Base-by-base conservation (phyloP, 805 yeast species). In the Yamadazyma insecticola region DNA sequence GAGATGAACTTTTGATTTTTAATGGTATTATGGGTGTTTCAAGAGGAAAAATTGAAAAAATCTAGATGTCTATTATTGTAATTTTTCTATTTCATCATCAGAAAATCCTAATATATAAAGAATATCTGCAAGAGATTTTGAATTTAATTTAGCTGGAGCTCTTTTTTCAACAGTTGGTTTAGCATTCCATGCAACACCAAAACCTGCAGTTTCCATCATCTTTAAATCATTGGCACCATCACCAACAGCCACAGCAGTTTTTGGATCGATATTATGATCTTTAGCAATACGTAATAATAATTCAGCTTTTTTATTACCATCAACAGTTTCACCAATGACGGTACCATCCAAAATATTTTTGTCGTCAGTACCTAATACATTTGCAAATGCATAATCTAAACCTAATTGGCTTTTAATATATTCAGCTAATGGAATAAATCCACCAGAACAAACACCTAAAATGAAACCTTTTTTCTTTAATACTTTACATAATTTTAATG, bases 121-220 rank as follows among this genome's bases (percentile, higher is more conserved):
- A 2, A 83, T 69, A 54, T 90, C 96, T 39, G 66, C 65, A 53
- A 92, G 69, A 4, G 82, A 67, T n/a, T 69, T 63, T 0, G 90
- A 67, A 53, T 92, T 92, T 41, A 92, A 66, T 38, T 83, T 71
- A 25, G 85, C 70, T 13, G 96, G 96, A 0, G 98, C 97, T 43
- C 67, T 63, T 36, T 60, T 53, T 55, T 88, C 97, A 2, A 92
- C 98, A 41, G 71, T 78, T 14, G 97, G 97, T 55, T 92, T 92
- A 13, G 97, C 99, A 53, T 87, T 84, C 94, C 96, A 92, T 0
- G 98, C 98, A 32, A 92, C 69, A 13, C 98, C 98, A 53, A 77
- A 83, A 0, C 97, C 97, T 2, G 96, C 96, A 10, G 60, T 75
- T 2, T 65, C 72, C 97, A 92, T 92, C 88, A 94, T 94, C 26